Evolutionary conservation across 306 rosid species (phyloP), one percentile per base, ranked within the genome.

Genomic region (Luffa acutangula): DNA sequence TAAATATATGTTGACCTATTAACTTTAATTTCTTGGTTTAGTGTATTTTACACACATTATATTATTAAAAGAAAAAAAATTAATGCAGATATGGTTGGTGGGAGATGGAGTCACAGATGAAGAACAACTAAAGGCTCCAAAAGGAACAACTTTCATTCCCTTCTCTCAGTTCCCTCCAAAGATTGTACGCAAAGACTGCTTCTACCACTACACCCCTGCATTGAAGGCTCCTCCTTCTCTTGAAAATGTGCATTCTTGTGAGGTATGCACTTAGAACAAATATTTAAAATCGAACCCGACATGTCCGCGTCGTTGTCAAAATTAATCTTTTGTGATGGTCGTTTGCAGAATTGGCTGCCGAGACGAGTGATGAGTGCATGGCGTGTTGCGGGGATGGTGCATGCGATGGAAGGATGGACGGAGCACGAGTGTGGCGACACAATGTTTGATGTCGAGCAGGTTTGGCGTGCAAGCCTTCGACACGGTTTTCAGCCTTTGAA

Each of bases 341-440:
- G 13, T 15, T 65, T 31, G 49, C 67, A 86, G 89, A 86, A 86
- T 34, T 92, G 97, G 98, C 58, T 94, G 15, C 91, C 93, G 80
- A 92, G 98, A 79, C 87, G 91, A 54, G 94, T 87, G 66, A 92
- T 94, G 94, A 94, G 96, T 72, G 97, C 91, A 0, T 88, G 91
- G 89, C 91, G 96, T 3, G 71, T 91, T 4, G 97, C 91, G 0
- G 97, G 95, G 33, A 84, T 89, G 69, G 18, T 94, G 82, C 97
- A 94, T 76, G 93, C 86, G 1, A 48, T 91, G 12, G 92, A 91
- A 86, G 92, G 77, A 9, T 91, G 97, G 97, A 81, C 88, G 0
- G 82, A 80, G 65, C 82, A 94, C 51, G 97, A 92, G 75, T 88
- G 93, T 10, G 93, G 94, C 1, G 42, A 85, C 3, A 7, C 39